A percentile compares a stretch with the other conserved stretches of the same genome.
These are phyloP conservation scores for Eucalyptus sp. DNA, from an alignment of 345 rosid species.

Conservation along the genomic window DNA sequence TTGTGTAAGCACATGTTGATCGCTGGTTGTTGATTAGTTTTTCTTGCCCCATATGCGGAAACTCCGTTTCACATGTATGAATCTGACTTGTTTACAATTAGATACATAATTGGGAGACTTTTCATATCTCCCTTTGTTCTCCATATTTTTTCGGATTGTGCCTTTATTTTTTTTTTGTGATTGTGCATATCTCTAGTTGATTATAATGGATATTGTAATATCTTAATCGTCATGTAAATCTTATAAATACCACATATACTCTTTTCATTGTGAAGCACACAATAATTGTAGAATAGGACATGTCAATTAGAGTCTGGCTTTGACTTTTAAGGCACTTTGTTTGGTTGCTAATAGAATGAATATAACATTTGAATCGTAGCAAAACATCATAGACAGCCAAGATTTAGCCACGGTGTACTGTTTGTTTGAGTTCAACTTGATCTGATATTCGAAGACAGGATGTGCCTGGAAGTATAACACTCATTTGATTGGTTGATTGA, in stretches of 20 bases:
- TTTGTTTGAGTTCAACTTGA: background rate
- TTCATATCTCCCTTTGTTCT: background rate
- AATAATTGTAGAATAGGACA: background rate
- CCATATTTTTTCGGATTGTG: background rate
- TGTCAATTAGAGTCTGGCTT: background rate
- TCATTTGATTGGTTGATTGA: background rate
- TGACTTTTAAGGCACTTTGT: background rate
- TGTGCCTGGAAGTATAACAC: background rate
- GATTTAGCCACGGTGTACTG: background rate
- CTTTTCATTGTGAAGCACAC: background rate
- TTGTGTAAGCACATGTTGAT: background rate
- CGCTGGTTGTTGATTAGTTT: background rate
- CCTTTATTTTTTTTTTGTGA: background rate
- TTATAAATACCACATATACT: background rate
- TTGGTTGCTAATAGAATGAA: background rate
- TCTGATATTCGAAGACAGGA: background rate
- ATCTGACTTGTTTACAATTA: background rate
- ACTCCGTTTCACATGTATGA: background rate
- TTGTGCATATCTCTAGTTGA: background rate
- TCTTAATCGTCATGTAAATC: background rate
- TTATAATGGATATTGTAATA: background rate
- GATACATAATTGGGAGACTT: background rate
- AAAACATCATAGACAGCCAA: background rate
- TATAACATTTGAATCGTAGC: background rate
- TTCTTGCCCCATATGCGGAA: background rate